Conservation (phyloP, 2,329 filamentous ascomycete species). For the Pseudocercospora vitis region DNA sequence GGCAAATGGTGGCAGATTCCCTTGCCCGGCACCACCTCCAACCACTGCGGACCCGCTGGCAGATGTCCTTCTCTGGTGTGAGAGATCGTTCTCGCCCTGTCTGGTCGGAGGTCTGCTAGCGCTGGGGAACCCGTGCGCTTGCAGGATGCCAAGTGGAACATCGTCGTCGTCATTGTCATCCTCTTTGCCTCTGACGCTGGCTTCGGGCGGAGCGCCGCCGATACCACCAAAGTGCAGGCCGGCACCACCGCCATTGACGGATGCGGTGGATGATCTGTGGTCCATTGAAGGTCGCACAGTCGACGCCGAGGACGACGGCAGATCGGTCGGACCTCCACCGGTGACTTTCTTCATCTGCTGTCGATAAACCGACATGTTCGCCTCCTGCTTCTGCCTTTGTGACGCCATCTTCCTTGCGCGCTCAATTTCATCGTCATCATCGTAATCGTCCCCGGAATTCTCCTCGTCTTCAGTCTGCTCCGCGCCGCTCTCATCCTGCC, state of each 20-base stretch:
- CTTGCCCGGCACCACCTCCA: constrained; percentile 44
- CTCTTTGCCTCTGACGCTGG: constrained; percentile 27
- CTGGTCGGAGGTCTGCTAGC: constrained; percentile 73
- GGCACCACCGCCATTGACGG: constrained; percentile 12
- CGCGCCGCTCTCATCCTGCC: constrained; percentile 54
- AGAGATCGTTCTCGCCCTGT: constrained; percentile 54
- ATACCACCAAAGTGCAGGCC: constrained; percentile 37
- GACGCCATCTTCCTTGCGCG: constrained; percentile 70
- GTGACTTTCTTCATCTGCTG: constrained; percentile 98
- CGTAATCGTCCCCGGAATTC: constrained; percentile 59
- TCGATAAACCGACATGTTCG: constrained; percentile 83
- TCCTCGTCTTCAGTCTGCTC: constrained; percentile 46
- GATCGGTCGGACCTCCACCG: constrained; percentile 62
- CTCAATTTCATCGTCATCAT: constrained; percentile 75
- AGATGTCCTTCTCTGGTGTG: constrained; percentile 54
- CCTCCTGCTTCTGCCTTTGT: constrained; percentile 83
- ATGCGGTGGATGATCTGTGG: constrained; percentile 46
- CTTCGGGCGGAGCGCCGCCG: constrained; percentile 31
- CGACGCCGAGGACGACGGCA: constrained; percentile 39
- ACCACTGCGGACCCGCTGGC: constrained; percentile 54
- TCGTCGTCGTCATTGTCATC: constrained; percentile 80
- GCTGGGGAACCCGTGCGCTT: constrained; percentile 83
- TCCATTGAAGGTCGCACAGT: constrained; percentile 57
- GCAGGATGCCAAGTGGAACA: constrained; percentile 79
- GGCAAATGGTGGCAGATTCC: constrained; percentile 75